These are phyloP conservation scores for Colletotrichum sp. DNA, from an alignment of 2,329 filamentous ascomycete genomes.

Conservation along the genomic window DNA sequence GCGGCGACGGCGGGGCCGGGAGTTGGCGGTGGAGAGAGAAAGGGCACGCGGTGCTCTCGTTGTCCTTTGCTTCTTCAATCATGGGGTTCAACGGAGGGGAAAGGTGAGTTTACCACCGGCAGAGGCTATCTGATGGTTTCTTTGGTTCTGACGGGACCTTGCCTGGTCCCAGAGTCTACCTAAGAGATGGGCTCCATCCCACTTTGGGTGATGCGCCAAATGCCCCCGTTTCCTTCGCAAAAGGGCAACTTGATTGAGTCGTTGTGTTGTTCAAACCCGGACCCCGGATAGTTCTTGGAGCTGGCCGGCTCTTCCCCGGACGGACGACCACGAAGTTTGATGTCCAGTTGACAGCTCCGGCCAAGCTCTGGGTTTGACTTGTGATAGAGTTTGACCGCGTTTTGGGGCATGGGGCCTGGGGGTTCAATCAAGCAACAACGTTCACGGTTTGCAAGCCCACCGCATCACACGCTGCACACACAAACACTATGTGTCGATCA, in stretches of 20 bases:
- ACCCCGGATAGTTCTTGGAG: background rate
- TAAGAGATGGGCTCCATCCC: background rate
- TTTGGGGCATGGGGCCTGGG: background rate
- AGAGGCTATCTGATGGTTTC: background rate
- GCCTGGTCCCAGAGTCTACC: background rate
- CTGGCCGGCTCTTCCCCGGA: background rate
- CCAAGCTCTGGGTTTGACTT: background rate
- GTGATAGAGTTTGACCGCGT: background rate
- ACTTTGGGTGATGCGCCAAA: background rate
- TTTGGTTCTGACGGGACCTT: background rate
- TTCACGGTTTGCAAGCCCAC: background rate
- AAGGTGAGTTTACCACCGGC: background rate
- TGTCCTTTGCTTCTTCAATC: background rate
- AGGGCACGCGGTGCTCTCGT: background rate
- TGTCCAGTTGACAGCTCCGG: conserved; percentile 1
- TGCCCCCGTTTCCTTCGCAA: background rate
- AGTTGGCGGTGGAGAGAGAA: background rate
- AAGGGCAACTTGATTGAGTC: background rate
- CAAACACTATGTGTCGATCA: background rate
- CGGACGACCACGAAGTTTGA: background rate
- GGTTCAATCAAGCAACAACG: background rate
- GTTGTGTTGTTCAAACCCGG: background rate
- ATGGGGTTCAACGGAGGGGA: background rate
- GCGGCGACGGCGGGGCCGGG: background rate
- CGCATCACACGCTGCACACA: background rate